Base-by-base conservation (phyloP, 2,329 filamentous ascomycete genomes). In the Celoporthe dispersa region DNA sequence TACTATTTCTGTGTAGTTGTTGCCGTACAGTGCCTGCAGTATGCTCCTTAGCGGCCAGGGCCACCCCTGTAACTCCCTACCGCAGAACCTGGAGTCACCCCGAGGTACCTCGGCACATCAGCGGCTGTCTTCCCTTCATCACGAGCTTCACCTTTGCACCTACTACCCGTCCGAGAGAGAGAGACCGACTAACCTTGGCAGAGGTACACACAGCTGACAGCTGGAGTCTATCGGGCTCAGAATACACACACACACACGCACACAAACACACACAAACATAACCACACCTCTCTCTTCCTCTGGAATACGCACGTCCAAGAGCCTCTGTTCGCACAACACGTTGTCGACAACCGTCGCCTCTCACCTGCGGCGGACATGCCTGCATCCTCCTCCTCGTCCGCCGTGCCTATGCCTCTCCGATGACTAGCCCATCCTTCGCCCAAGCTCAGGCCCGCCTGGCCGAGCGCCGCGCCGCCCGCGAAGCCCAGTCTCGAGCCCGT, bases 371-470 rank as follows among this genome's bases (percentile, higher is more conserved):
- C 28, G 28, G 53, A 16, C 53, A 33, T 31, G 53, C 53, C 53
- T 31, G 25, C 12, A 55, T 16, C 51, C 51, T 55, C 22, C 7
- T 48, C 19, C 1, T 48, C 44, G 44, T 8, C 37, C 22, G 11
- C 57, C 28, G n/a, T 39, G 2, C 12, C 39, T 16, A 12, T 37
- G 22, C n/a, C 37, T 16, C n/a, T 44, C 25, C 3, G 19, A 86
- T 86, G 85, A 85, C 81, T 76, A 82, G 84, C 72, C 81, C 83
- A 72, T 92, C 92, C 81, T 98, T 98, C 82, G 91, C 92, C 80
- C 91, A 93, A 80, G 95, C 95, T 74, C 94, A 98, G 84, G 88
- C 92, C 82, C 93, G 94, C 79, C 90, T 98, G 71, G 87, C 92
- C 74, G 91, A 92, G 75, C 92, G 94, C 76, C 93, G 94, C 77